Percentiles rank a stretch among this genome's conserved stretches.
Evolutionary conservation across 345 rosid species (phyloP).

Genomic region (Stellera chamaejasme): DNA sequence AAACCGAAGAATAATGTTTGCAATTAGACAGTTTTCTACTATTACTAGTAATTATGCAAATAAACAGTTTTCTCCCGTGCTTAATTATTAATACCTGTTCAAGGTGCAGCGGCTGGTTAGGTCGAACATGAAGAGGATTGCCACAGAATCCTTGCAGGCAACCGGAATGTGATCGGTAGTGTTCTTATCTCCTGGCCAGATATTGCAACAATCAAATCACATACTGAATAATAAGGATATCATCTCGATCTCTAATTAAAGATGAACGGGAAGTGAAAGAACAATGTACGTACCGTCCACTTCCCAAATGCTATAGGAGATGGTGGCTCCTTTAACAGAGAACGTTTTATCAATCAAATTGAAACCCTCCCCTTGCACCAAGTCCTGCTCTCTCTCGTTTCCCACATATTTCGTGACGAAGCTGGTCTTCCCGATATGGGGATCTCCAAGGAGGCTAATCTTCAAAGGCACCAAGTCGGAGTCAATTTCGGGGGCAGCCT

Average conservation of each 20-base stretch:
- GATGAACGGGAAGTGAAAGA: not conserved
- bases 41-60: not conserved
- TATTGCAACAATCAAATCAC: not conserved
- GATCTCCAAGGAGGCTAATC: slow-evolving; percentile 80
- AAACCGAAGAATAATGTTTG: slow-evolving; percentile 1
- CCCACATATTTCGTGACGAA: slow-evolving; percentile 83
- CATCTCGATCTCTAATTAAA: not conserved
- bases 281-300: slow-evolving; percentile 40
- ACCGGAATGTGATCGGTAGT: slow-evolving; percentile 41
- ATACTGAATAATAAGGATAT: not conserved
- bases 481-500: slow-evolving; percentile 23
- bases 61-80: not conserved
- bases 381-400: slow-evolving; percentile 33
- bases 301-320: slow-evolving; percentile 82
- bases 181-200: slow-evolving; percentile 41
- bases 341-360: slow-evolving; percentile 65
- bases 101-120: slow-evolving; percentile 79
- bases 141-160: slow-evolving; percentile 83
- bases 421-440: slow-evolving; percentile 66
- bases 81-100: slow-evolving; percentile 50
- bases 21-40: not conserved
- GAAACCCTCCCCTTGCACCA: slow-evolving; percentile 32
- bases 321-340: slow-evolving; percentile 60
- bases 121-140: slow-evolving; percentile 85
- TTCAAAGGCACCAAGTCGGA: slow-evolving; percentile 77